Conservation (phyloP, 2,329 filamentous ascomycete genomes). For the Raffaelea deltoideospora region DNA sequence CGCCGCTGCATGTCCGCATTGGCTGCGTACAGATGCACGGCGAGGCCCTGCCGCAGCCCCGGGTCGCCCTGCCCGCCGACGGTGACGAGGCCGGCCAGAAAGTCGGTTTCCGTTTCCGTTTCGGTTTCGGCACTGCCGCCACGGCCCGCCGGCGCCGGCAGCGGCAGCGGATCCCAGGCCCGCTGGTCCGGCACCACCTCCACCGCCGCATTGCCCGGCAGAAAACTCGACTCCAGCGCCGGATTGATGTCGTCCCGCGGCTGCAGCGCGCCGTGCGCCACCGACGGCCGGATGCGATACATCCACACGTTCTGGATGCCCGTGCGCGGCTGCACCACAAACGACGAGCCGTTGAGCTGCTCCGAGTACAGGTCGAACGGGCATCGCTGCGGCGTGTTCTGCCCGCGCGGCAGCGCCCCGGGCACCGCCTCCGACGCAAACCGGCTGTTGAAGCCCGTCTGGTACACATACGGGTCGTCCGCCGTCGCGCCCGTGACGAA, state of each 20-base stretch:
- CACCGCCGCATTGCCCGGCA: conserved; percentile 28
- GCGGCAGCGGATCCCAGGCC: conserved; percentile 28
- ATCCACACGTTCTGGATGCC: conserved; percentile 19
- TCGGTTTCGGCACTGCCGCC: conserved; percentile 13
- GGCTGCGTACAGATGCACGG: conserved; percentile 31
- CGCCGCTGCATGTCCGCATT: conserved; percentile 29
- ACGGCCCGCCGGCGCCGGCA: conserved; percentile 4
- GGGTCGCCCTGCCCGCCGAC: conserved; percentile 34
- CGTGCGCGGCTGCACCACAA: conserved; percentile 15
- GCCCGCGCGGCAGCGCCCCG: conserved; percentile 25
- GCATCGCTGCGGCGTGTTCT: conserved; percentile 28
- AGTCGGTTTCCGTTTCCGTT: too few species aligned
- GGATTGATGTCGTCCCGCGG: background rate
- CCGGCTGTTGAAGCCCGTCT: conserved; percentile 39
- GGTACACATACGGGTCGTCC: conserved; percentile 32
- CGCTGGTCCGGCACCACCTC: conserved; percentile 21
- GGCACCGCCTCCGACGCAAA: conserved; percentile 31
- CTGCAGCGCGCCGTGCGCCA: conserved; percentile 13
- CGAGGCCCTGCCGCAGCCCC: conserved; percentile 30
- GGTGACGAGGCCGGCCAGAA: conserved; percentile 30
- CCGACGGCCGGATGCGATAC: conserved; percentile 18
- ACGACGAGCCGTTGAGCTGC: conserved; percentile 28
- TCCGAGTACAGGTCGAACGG: conserved; percentile 27
- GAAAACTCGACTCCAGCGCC: conserved; percentile 26
- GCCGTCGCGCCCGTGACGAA: conserved; percentile 1